phyloP scores from a whole-genome alignment of 2,329 filamentous ascomycete genomes.

The Anthostomella pinea region DNA sequence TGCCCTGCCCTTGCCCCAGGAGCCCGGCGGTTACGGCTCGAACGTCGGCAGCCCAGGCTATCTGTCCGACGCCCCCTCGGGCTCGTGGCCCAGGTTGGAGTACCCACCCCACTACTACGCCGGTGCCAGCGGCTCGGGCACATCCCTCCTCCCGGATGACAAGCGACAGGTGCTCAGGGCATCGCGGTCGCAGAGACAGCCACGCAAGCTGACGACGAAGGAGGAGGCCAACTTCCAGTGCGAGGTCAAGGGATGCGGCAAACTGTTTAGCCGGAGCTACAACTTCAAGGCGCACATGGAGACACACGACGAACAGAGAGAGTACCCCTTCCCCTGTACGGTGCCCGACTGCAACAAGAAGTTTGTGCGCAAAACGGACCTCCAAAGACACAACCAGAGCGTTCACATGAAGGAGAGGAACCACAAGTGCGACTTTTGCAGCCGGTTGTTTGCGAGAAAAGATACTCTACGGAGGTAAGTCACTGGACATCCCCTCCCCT shows the following conservation, averaged over 20 bases:
- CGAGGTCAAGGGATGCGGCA: constrained; percentile 65
- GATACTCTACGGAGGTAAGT: constrained; percentile 76
- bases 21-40: constrained; percentile 26
- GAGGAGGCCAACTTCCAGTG: constrained; percentile 73
- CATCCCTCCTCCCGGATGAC: constrained; percentile 26
- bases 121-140: constrained; percentile 19
- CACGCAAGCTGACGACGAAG: constrained; percentile 57
- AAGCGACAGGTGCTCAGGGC: constrained; percentile 27
- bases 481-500: constrained; percentile 2
- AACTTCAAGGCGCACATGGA: constrained; percentile 87
- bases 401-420: constrained; percentile 74
- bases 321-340: constrained; percentile 68
- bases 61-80: constrained; percentile 35
- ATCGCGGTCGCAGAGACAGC: constrained; percentile 33
- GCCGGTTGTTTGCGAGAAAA: constrained; percentile 70
- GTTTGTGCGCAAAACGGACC: constrained; percentile 81
- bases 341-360: constrained; percentile 65
- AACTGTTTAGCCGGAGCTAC: constrained; percentile 78
- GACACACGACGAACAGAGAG: constrained; percentile 72
- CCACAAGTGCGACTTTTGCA: constrained; percentile 69
- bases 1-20: constrained; percentile 32
- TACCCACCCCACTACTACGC: constrained; percentile 34
- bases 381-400: constrained; percentile 59
- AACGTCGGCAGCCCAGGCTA: constrained; percentile 35
- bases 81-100: constrained; percentile 40